These are phyloP conservation scores for Kwoniella europaea DNA, from an alignment of 768 basidiomycete genomes.

Conservation along the genomic window DNA sequence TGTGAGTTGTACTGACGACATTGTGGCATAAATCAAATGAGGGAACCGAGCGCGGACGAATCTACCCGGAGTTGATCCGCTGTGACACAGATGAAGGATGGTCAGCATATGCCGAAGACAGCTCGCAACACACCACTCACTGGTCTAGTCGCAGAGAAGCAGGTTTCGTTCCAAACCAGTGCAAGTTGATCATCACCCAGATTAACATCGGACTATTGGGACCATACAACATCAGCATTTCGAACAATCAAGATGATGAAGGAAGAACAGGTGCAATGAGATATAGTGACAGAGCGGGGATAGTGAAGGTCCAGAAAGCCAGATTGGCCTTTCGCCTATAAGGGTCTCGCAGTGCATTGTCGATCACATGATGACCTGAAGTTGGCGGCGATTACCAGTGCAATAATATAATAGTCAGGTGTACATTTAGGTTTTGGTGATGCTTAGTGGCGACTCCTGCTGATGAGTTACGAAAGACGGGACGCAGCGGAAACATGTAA, in stretches of 20 bases:
- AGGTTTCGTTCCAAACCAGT: slow-evolving; percentile 12
- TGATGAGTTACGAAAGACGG: no score
- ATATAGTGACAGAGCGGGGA: slow-evolving; percentile 4
- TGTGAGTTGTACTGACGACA: not conserved
- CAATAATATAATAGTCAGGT: no score
- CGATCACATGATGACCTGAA: no score
- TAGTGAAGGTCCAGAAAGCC: slow-evolving; percentile 9
- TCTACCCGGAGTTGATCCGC: slow-evolving; percentile 8
- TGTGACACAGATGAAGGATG: not conserved
- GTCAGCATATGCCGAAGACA: no score
- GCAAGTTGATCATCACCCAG: slow-evolving; percentile 15
- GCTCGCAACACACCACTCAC: not conserved
- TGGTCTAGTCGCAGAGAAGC: slow-evolving; percentile 4
- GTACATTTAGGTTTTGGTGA: no score
- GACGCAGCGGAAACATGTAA: no score
- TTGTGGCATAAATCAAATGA: slow-evolving; percentile 9
- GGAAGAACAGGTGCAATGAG: not conserved
- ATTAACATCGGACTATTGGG: slow-evolving; percentile 3
- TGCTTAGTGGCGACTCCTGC: no score
- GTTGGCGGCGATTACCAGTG: no score
- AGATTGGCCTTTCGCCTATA: slow-evolving; percentile 1
- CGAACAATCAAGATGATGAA: no score
- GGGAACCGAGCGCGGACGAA: slow-evolving; percentile 9
- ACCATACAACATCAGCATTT: not conserved
- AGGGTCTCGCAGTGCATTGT: no score